phyloP scores from a whole-genome alignment of 2,329 filamentous ascomycete species.

The Metarhizium robertsii region DNA sequence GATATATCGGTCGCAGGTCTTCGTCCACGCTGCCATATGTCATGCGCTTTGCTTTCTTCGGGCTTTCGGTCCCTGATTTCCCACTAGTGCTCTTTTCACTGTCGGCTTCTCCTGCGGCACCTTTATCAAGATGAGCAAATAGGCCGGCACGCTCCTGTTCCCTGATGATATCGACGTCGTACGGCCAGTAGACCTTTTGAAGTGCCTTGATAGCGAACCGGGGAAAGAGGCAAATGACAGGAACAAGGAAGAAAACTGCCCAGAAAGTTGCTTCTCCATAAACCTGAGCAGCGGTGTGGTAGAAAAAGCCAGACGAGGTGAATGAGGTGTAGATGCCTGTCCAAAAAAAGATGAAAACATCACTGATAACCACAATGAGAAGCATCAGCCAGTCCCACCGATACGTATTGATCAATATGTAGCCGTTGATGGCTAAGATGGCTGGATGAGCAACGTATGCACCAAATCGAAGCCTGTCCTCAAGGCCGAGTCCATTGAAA shows the following conservation, averaged over 20 bases:
- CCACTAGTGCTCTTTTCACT: constrained; percentile 28
- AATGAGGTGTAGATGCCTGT: constrained; percentile 70
- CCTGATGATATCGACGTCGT: constrained; percentile 90
- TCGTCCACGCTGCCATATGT: constrained; percentile 65
- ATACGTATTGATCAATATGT: constrained; percentile 93
- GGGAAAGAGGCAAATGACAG: constrained; percentile 75
- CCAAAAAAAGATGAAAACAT: constrained; percentile 88
- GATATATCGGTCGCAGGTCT: constrained; percentile 86
- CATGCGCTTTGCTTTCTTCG: constrained; percentile 46
- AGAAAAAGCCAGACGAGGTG: constrained; percentile 49
- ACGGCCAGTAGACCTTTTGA: constrained; percentile 90
- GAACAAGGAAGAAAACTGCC: constrained; percentile 70
- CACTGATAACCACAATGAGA: constrained; percentile 72
- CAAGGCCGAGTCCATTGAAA: constrained; percentile 63
- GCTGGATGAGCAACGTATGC: constrained; percentile 78
- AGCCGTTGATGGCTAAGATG: constrained; percentile 83
- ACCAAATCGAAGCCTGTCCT: constrained; percentile 76
- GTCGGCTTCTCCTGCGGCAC: constrained; percentile 22
- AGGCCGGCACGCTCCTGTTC: constrained; percentile 80
- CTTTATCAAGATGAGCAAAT: constrained; percentile 58
- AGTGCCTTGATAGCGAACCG: constrained; percentile 78
- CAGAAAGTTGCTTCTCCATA: constrained; percentile 81
- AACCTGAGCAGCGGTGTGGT: constrained; percentile 66
- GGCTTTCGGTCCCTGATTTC: constrained; percentile 46
- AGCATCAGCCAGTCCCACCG: constrained; percentile 97